Base-by-base conservation (phyloP, 139 green algal species). In the Protoeuglena noctilucae region DNA sequence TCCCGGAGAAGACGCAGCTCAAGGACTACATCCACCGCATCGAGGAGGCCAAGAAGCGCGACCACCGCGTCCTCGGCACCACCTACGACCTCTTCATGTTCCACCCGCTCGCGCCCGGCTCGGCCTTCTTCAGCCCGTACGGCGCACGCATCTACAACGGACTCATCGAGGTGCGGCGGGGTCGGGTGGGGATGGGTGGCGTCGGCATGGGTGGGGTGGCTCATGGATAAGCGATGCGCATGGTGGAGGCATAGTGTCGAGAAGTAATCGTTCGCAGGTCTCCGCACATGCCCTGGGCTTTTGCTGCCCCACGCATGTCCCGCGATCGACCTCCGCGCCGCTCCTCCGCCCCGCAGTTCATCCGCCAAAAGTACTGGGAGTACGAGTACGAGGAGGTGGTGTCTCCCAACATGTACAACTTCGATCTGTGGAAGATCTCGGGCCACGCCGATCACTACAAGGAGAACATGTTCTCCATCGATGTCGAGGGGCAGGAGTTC, bases 361-460 rank as follows among this genome's bases (percentile, higher is more conserved):
- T 93, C 23, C 45, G 61, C 16, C 78, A 93, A 48, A 93, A 95
- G 72, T 98, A 98, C 72, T 94, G 90, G 82, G 63, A 93, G 67
- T 94, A 91, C 58, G 90, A 88, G 59, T 98, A 95, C 63, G 77
- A 95, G 34, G 90, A 98, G 68, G 89, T 97, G 28, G 67, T 95
- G 19, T 88, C 84, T 0, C 90, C 90, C 61, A 98, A 97, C 79
- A 89, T 98, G 49, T 98, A 83, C 81, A 97, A 98, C 76, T 89
- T 97, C 58, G 84, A 96, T 54, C 70, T 98, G 28, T 98, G 90
- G 90, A 78, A 82, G 54, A 96, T 76, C 7, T 83, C 62, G 14
- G 90, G 90, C 16, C 90, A 98, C 64, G 88, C 90, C 2, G 88
- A 80, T 39, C 90, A 98, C 74, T 98, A 98, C 76, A 84, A 85